Evolutionary conservation across 352 stramenopile genomes (phyloP).

Genomic region (Pythium phragmitis): DNA sequence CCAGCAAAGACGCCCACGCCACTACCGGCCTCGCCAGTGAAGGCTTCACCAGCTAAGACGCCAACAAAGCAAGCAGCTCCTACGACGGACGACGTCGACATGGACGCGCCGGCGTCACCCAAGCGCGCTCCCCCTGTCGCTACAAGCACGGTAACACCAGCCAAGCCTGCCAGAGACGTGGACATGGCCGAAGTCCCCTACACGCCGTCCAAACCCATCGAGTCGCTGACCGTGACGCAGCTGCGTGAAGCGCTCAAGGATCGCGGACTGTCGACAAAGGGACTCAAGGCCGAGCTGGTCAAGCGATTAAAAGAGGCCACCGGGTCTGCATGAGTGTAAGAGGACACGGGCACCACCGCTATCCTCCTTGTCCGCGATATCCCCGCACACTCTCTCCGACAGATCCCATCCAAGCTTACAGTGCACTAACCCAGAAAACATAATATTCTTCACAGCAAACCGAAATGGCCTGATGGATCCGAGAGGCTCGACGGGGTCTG

Average conservation of each 20-base stretch:
- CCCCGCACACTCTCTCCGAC: not conserved
- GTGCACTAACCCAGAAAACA: slow-evolving; percentile 15
- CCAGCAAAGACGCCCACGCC: slow-evolving; percentile 6
- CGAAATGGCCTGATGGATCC: no score
- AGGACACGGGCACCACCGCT: not conserved
- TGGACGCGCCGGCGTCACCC: slow-evolving; percentile 13
- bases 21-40: slow-evolving; percentile 14
- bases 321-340: slow-evolving; percentile 16
- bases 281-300: slow-evolving; percentile 80
- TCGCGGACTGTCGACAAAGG: slow-evolving; percentile 72
- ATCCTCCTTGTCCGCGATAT: not conserved
- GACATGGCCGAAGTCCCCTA: slow-evolving; percentile 66
- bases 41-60: slow-evolving; percentile 13
- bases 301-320: slow-evolving; percentile 77
- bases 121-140: not conserved
- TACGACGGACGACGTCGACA: slow-evolving; percentile 14
- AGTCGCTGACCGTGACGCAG: slow-evolving; percentile 71
- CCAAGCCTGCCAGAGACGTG: slow-evolving; percentile 37
- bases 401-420: not conserved
- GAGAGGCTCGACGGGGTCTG: no score
- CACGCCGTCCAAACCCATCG: slow-evolving; percentile 70
- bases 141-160: slow-evolving; percentile 8
- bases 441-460: slow-evolving; percentile 19
- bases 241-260: slow-evolving; percentile 78
- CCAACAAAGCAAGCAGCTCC: slow-evolving; percentile 4